Evolutionary conservation across 2,329 filamentous ascomycete genomes (phyloP).

Genomic region (Fusarium tanahbumbuense): DNA sequence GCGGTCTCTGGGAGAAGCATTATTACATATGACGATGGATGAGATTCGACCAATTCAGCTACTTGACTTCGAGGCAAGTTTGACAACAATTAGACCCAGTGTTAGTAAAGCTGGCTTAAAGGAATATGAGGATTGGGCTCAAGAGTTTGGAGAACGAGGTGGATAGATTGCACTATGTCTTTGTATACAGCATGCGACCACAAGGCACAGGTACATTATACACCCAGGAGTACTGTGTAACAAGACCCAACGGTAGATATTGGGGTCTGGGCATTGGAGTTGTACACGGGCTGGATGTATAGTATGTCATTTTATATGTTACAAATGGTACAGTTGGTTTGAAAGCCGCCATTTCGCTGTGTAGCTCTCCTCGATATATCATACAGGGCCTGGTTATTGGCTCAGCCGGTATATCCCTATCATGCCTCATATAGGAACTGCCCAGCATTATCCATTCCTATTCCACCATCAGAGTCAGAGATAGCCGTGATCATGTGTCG

Average conservation of each 20-base stretch:
- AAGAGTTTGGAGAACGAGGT: constrained; percentile 90
- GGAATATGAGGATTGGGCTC: constrained; percentile 94
- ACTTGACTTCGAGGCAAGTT: constrained; percentile 84
- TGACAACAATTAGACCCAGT: constrained; percentile 87
- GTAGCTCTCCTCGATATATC: constrained; percentile 21
- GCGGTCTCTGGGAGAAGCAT: constrained; percentile 86
- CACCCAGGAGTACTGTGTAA: constrained; percentile 9
- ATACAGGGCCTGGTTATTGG: constrained; percentile 32
- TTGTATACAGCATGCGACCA: constrained; percentile 32
- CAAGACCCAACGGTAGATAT: constrained; percentile 1
- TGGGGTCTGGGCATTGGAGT: constrained; percentile 14
- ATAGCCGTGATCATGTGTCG: constrained; percentile 1
- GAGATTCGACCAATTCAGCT: constrained; percentile 89
- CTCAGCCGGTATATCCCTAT: constrained; percentile 3
- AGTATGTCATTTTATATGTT: constrained; percentile 40
- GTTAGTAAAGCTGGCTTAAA: constrained; percentile 87
- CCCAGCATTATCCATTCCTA: constrained; percentile 5
- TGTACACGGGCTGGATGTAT: constrained; percentile 24
- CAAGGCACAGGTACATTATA: constrained; percentile 10
- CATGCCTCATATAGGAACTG: background rate
- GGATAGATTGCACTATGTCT: constrained; percentile 62
- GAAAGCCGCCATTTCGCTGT: constrained; percentile 10
- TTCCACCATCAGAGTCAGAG: background rate
- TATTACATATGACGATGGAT: constrained; percentile 93
- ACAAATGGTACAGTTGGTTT: constrained; percentile 42